Base-by-base conservation (phyloP, 2,329 filamentous ascomycete genomes). In the Beauveria scarabaeidicola region DNA sequence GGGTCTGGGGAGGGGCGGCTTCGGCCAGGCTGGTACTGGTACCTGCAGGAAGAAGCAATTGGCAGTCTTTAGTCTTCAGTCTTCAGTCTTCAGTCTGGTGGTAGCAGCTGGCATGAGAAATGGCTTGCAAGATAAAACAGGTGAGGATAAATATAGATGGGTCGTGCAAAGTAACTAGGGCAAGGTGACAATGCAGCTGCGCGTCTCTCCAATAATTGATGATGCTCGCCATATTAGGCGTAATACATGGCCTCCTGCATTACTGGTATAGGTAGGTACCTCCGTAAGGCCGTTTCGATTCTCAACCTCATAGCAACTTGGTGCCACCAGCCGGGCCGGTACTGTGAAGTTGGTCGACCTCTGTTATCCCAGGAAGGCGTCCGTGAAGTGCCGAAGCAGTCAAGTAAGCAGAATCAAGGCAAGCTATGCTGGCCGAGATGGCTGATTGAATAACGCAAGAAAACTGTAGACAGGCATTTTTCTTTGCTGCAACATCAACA, bases 141-240 rank as follows among this genome's bases (percentile, higher is more conserved):
- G 52, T 6, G 41, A 55, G 40, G 52, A 55, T 55, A 55, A 55
- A 36, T 55, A 55, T 55, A 55, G 52, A 46, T 40, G 52, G 43
- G 41, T 55, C 41, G 27, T 46, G 41, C 27, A 55, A 52, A 41
- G 17, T 9, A 41, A 47, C 13, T 27, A 52, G 51, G 51, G 51
- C 50, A 23, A 52, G 21, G 36, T 41, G 19, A 52, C 21, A 41
- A 52, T 41, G 51, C 51, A 52, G 36, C 51, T 17, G 51, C 36
- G 15, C 13, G 21, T 27, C 7, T 19, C 32, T 19, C 51, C 36
- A 50, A 50, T 27, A 41, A n/a, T 52, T 40, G 21, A 21, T 17
- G 15, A n/a, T 52, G 51, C 51, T 52, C 15, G 21, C 36, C 17
- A 52, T 52, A 41, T n/a, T n/a, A 32, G 51, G 36, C 36, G 51